Percentiles rank a stretch among this genome's conserved stretches.
phyloP scores from a whole-genome alignment of 495 filamentous ascomycete species.

The Lindgomyces ingoldianus region DNA sequence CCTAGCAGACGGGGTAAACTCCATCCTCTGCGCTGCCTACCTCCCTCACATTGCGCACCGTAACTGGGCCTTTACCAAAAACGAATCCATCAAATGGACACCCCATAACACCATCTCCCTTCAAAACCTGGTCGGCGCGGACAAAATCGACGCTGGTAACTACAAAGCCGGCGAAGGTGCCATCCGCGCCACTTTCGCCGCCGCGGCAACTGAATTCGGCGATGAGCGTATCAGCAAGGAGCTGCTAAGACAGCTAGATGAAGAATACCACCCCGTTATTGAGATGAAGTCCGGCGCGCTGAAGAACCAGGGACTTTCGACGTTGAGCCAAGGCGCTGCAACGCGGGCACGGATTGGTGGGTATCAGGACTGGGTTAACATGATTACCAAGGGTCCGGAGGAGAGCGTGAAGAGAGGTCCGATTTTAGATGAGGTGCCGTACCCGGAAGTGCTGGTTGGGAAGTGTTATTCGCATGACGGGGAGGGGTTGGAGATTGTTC shows the following conservation, averaged over 20 bases:
- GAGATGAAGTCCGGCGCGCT: conserved; percentile 8
- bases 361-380: conserved; percentile 7
- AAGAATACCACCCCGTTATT: conserved; percentile 8
- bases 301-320: conserved; percentile 11
- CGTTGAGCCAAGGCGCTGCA: not conserved
- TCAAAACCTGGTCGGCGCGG: conserved; percentile 17
- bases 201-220: conserved; percentile 20
- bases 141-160: conserved; percentile 23
- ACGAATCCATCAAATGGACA: conserved; percentile 14
- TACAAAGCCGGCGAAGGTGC: conserved; percentile 16
- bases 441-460: conserved; percentile 13
- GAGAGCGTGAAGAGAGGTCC: conserved; percentile 1
- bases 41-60: conserved; percentile 23
- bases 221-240: conserved; percentile 2
- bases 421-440: conserved; percentile 5
- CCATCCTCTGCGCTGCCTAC: conserved; percentile 21
- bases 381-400: conserved; percentile 9
- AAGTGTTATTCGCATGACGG: conserved; percentile 21
- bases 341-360: not conserved
- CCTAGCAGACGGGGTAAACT: conserved; percentile 24
- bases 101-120: not conserved
- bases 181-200: conserved; percentile 12
- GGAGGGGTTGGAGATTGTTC: conserved; percentile 18
- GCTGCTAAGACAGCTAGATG: conserved; percentile 3
- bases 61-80: conserved; percentile 18